phyloP scores from a whole-genome alignment of 2,329 filamentous ascomycete species.

The Monosporascus sp. region DNA sequence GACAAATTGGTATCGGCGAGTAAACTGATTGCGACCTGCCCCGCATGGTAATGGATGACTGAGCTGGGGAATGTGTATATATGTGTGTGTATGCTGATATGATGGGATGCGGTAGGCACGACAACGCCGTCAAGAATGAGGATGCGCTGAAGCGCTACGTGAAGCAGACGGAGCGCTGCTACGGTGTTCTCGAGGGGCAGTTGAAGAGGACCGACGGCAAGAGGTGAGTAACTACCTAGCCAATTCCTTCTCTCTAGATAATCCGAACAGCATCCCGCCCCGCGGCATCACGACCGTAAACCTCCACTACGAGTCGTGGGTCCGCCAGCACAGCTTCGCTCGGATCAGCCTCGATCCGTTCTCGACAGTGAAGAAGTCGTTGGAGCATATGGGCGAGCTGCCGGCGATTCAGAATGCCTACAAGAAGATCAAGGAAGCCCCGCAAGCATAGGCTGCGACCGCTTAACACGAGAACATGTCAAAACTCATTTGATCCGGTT shows the following conservation, averaged over 20 bases:
- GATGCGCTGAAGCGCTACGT: constrained; percentile 34
- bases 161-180: constrained; percentile 35
- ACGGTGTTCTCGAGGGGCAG: constrained; percentile 34
- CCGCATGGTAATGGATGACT: background rate
- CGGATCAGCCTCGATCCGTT: constrained; percentile 33
- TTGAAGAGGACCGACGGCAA: constrained; percentile 30
- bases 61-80: background rate
- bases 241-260: background rate
- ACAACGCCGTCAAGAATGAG: constrained; percentile 33
- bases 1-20: constrained; percentile 32
- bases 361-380: constrained; percentile 32
- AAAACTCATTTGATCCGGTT: no score
- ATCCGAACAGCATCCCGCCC: constrained; percentile 27
- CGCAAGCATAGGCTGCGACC: constrained; percentile 1
- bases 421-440: constrained; percentile 22
- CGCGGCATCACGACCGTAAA: constrained; percentile 32
- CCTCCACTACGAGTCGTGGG: constrained; percentile 36
- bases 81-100: background rate
- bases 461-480: no score
- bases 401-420: constrained; percentile 36
- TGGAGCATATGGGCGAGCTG: constrained; percentile 26
- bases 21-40: background rate
- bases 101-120: constrained; percentile 15
- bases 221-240: background rate
- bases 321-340: constrained; percentile 30